Evolutionary conservation across 345 rosid species (phyloP), one percentile per base, ranked within the genome.

Genomic region (Lumnitzera racemosa): DNA sequence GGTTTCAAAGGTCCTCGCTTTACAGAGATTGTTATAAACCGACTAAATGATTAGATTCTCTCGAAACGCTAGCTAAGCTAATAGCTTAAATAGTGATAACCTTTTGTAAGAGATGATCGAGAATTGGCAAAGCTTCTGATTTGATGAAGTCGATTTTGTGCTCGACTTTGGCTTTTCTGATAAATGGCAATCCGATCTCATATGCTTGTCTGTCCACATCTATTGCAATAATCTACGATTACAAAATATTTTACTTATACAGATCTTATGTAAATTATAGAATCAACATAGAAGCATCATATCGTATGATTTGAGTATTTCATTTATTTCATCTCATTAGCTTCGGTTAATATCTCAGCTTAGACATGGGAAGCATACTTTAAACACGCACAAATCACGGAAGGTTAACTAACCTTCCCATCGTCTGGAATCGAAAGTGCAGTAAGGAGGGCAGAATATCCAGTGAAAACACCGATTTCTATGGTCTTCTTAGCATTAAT

Each of bases 381-480:
- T 20, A 20, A 20, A 20, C 20, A 20, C 20, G 20, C 20, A 20
- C 20, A 0, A 20, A 20, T 20, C 1, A 20, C 20, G 1, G 20
- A 20, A 20, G 20, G 20, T 20, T 20, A 20, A 20, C 20, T 48
- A 25, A 76, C 72, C 85, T 81, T 72, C 59, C 88, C 92, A 63
- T 88, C 88, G 2, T 86, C 71, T 0, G 88, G 92, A 48, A 80
- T 67, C 1, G 78, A 69, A 50, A 85, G 88, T 56, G 85, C 88
- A 49, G 80, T 83, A 53, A 80, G 83, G 52, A 88, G 88, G 65
- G 82, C 90, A 59, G 96, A 85, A 68, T 85, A 82, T 14, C 96
- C 84, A 36, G 90, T 85, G 78, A 70, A 85, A 65, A 83, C 83
- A 25, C 92, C 92, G 14, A 85, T 41, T 63, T 85, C 83, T 41